Evolutionary conservation across 108 stramenopile genomes (phyloP), one percentile per base, ranked within the genome.

Genomic region (Discostella pseudostelligera): DNA sequence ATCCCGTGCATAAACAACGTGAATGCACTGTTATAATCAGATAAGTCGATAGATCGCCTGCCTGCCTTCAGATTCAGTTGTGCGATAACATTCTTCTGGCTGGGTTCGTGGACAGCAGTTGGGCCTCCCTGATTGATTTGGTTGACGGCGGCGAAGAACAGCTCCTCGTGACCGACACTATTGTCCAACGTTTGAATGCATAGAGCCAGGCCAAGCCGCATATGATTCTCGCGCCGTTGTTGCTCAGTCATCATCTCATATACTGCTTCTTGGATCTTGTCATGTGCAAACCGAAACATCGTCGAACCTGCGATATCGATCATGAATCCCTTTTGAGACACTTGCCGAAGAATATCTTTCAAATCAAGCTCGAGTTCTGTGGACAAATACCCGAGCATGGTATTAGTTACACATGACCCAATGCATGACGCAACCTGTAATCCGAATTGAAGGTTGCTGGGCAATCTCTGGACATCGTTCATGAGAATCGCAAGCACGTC

Each of bases 211-310:
- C 69, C 69, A 26, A 70, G 48, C 26, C 28, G 37, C 60, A 62
- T 70, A 37, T 62, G 61, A 14, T 45, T 32, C 21, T 54, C 39
- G 0, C 25, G 53, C 51, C 29, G 28, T 54, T 70, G 42, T 25
- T 62, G 22, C 1, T 25, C 62, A 2, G 68, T 16, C 61, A 59
- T 74, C 35, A 63, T 21, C 42, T 54, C 44, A 32, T 70, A 64
- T 9, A 62, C 67, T 46, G 74, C 74, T 70, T 74, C 62, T 17
- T 74, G 43, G 50, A 74, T 63, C 59, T 63, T 55, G 42, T 74
- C 74, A 29, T 74, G 74, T 17, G 28, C 67, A 40, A 74, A 74
- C 2, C 45, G 44, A 37, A 70, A 62, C 48, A 19, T 26, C 12
- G 61, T 35, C 4, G 12, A 7, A 14, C 29, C 47, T 17, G 25